Base-by-base conservation (phyloP, 2,329 filamentous ascomycete species). In the Rutstroemia sp. region DNA sequence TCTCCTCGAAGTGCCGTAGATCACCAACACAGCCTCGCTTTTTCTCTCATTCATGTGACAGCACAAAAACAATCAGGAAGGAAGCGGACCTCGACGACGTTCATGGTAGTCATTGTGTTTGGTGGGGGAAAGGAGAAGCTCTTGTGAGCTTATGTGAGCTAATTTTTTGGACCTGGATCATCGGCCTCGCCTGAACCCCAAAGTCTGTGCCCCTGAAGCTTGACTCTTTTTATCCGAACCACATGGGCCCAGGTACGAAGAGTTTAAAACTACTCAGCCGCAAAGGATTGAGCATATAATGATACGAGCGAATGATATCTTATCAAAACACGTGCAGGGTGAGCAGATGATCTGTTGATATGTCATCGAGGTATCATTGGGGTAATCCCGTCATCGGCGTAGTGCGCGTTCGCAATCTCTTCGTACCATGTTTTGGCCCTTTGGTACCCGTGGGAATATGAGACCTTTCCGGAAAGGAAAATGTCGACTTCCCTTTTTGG, bases 261-360 rank as follows among this genome's bases (percentile, higher is more conserved):
- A 18, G 3, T 49, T 16, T 19, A 50, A 30, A 50, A 34, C 37
- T 23, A 44, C 37, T 55, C 52, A 37, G 52, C 52, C 46, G 52
- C 25, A 48, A 55, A 55, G 52, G 52, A 55, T 55, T 34, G 14
- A 50, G 9, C 5, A 37, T n/a, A 34, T n/a, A 7, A 42, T 25
- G 46, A 44, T 14, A 27, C 23, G 18, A 50, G 12, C 42, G 12
- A 5, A 34, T 21, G 18, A 21, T 25, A 25, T 50, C 23, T 34
- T 41, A 18, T 54, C 34, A 18, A 42, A 21, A 41, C n/a, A 45
- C 19, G 39, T 42, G 39, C 18, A 42, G 18, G 6, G n/a, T 42
- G 8, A 6, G 14, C 8, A 9, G 14, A 18, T 42, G 39, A 10
- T n/a, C n/a, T 19, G 39, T 42, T 5, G 16, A 19, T 12, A 8